Base-by-base conservation (phyloP, 1,284 basidiomycete species). In the Exobasidium rhododendri region DNA sequence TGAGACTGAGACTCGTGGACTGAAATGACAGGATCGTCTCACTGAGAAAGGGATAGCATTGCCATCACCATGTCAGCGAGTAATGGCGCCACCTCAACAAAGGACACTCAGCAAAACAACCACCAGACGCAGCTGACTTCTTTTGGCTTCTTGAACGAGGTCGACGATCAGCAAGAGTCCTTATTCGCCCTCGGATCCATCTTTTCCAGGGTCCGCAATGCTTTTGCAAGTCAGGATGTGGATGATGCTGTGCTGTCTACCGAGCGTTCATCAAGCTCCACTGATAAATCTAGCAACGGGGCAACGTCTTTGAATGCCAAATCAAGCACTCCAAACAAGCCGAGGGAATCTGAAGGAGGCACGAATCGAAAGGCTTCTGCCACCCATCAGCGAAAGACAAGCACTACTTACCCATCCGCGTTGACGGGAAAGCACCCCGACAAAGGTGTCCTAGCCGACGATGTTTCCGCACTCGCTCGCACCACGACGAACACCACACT, bases 101-200 rank as follows among this genome's bases (percentile, higher is more conserved):
- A n/a, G n/a, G 7, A 7, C 7, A 40, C 35, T 10, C 4, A 24
- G 4, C 24, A 50, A 4, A 50, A 50, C 26, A 20, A 50, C 5
- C n/a, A 50, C 13, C n/a, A 20, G 47, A 26, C 22, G 4, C 26
- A 14, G 3, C 26, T 58, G 44, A 62, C 61, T 24, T 71, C 76
- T 14, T 77, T 78, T 31, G 70, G 70, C 26, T 73, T 78, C 29
- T 67, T 78, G 10, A 56, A 70, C 49, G 73, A 77, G 30, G 58
- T 60, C 1, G 69, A 73, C 17, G 69, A 75, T 26, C 53, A 61
- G 11, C 63, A 64, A 1, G 65, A 75, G 20, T 59, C 66, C 10
- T 51, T 67, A 3, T 75, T 74, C 45, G 71, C 68, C 2, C 69
- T 77, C 20, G 63, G 70, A 22, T 62, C 61, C 29, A 65, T 78